Conservation (phyloP, 1,284 basidiomycete genomes). For the Agaricales sp. region DNA sequence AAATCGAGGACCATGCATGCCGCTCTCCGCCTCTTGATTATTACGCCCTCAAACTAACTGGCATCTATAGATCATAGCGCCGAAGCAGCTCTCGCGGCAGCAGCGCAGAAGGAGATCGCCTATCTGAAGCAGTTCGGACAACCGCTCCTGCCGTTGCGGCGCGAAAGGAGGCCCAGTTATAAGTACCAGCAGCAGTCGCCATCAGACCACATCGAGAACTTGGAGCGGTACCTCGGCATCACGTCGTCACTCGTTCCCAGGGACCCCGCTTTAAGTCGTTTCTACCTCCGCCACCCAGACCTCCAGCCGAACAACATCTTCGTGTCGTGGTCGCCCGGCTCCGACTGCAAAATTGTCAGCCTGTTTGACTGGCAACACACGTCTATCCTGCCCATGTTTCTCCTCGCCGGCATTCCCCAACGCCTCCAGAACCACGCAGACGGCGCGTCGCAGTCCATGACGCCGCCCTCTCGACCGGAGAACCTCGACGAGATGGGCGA, state of each 20-base stretch:
- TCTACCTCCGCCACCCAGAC: conserved; percentile 36
- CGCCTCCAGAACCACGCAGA: conserved; percentile 36
- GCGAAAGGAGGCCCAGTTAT: conserved; percentile 31
- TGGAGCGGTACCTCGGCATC: conserved; percentile 28
- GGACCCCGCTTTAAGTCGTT: conserved; percentile 20
- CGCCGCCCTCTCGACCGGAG: conserved; percentile 28
- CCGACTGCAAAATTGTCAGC: conserved; percentile 20
- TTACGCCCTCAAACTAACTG: conserved; percentile 20
- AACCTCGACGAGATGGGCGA: conserved; percentile 24
- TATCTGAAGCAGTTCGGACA: conserved; percentile 38
- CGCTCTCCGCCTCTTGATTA: conserved; percentile 21
- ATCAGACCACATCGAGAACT: conserved; percentile 28
- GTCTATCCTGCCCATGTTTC: conserved; percentile 35
- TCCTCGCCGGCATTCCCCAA: conserved; percentile 32
- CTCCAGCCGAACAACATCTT: conserved; percentile 29
- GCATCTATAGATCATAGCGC: conserved; percentile 31
- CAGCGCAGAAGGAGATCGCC: conserved; percentile 37
- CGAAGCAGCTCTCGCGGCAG: conserved; percentile 33
- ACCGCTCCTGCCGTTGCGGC: conserved; percentile 37
- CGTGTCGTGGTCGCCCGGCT: conserved; percentile 24
- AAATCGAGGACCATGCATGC: conserved; percentile 38
- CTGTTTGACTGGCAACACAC: conserved; percentile 32
- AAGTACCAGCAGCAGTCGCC: conserved; percentile 39
- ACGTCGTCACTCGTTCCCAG: conserved; percentile 25
- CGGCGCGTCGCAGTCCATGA: conserved; percentile 23